Base-by-base conservation (phyloP, 306 rosid species). In the Elaeagnus macrophylla region DNA sequence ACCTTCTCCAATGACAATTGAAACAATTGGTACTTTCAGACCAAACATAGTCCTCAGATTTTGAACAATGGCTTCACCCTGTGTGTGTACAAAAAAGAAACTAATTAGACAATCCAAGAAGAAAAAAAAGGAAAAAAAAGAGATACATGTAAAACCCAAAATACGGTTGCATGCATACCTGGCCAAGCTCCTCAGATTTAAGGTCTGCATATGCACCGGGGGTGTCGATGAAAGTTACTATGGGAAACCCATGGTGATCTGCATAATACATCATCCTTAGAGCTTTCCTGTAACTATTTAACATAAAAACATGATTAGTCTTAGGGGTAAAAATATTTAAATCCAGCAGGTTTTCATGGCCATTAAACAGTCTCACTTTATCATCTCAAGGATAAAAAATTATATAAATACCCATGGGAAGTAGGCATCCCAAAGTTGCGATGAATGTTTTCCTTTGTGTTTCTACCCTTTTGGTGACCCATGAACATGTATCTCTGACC, bases 41-140 rank as follows among this genome's bases (percentile, higher is more conserved):
- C 94, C 99, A 58, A 91, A 87, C 99, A 87, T 91, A 53, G 87
- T 53, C 68, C 93, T 73, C 85, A 91, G 70, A 71, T 91, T 91
- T 32, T 84, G 82, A 56, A 96, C 99, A 76, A 91, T 91, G 39
- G 99, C 96, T 80, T 91, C 99, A 59, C 99, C 99, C 99, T n/a
- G n/a, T 91, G 85, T 71, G 77, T 50, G 62, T 67, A 65, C 54
- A 66, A 43, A 67, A 63, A 12, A 45, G 39, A 55, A 67, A 67
- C 32, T 68, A 56, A 63, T 64, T 45, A 69, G 60, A 59, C 55
- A 64, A 49, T 69, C 57, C 44, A n/a, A n/a, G n/a, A n/a, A 49
- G 53, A 39, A 59, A 62, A 40, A n/a, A n/a, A n/a, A n/a, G n/a
- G n/a, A n/a, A n/a, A n/a, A 59, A 46, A 57, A 25, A 40, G 48